phyloP scores from a whole-genome alignment of 805 yeast genomes.

The Lipomyces yamadae region DNA sequence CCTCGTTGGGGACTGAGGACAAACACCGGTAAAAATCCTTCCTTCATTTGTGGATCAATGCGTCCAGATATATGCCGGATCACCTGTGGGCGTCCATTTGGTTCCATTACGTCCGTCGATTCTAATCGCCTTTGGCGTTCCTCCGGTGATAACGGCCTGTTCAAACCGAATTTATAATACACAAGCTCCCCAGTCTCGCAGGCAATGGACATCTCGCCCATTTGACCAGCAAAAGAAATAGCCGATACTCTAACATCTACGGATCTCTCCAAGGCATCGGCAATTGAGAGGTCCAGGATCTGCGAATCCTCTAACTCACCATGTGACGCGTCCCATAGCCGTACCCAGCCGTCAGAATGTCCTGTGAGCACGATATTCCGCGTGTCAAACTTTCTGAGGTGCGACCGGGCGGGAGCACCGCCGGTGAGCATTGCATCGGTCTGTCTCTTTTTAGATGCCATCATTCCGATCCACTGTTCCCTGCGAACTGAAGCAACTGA shows the following conservation, averaged over 20 bases:
- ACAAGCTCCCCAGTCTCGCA: slow-evolving; percentile 73
- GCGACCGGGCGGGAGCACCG: slow-evolving; percentile 69
- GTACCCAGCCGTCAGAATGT: slow-evolving; percentile 77
- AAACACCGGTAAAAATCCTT: slow-evolving; percentile 66
- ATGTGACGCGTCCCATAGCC: slow-evolving; percentile 81
- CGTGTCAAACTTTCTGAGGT: slow-evolving; percentile 54
- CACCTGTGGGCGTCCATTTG: slow-evolving; percentile 26
- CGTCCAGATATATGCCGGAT: slow-evolving; percentile 24
- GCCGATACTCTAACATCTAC: slow-evolving; percentile 55
- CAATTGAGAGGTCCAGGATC: slow-evolving; percentile 63
- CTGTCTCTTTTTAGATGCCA: slow-evolving; percentile 51
- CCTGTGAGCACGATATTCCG: slow-evolving; percentile 77
- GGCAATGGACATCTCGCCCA: slow-evolving; percentile 59
- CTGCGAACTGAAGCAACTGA: slow-evolving; percentile 62
- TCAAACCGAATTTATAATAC: slow-evolving; percentile 70
- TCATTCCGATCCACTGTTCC: slow-evolving; percentile 79
- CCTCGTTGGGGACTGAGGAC: slow-evolving; percentile 53
- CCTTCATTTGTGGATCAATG: slow-evolving; percentile 39
- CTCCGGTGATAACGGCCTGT: slow-evolving; percentile 41
- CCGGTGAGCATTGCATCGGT: slow-evolving; percentile 64
- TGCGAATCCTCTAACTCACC: slow-evolving; percentile 65
- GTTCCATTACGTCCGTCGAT: slow-evolving; percentile 6
- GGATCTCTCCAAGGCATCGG: slow-evolving; percentile 54
- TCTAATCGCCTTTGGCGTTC: slow-evolving; percentile 18
- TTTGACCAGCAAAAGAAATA: slow-evolving; percentile 75